phyloP scores from a whole-genome alignment of 495 filamentous ascomycete species.

The Xylaria scruposa region DNA sequence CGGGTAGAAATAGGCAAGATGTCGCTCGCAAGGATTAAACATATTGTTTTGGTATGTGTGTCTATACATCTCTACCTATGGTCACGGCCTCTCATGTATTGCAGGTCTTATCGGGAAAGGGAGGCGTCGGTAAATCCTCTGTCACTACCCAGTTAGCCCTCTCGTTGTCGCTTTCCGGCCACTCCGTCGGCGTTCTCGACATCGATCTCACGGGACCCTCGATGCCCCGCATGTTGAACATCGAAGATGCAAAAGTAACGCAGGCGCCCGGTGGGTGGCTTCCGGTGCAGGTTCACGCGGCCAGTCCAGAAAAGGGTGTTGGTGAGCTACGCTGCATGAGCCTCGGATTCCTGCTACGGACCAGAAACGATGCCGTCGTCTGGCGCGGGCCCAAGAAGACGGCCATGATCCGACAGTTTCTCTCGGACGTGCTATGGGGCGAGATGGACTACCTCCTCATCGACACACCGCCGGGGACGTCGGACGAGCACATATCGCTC shows the following conservation, averaged over 20 bases:
- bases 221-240: slow-evolving; percentile 90
- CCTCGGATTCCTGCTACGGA: slow-evolving; percentile 85
- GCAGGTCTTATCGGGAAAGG: slow-evolving; percentile 88
- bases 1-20: no score
- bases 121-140: slow-evolving; percentile 96
- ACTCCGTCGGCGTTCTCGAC: slow-evolving; percentile 93
- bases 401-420: slow-evolving; percentile 96
- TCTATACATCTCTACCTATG: slow-evolving; percentile 10
- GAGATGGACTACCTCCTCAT: slow-evolving; percentile 87
- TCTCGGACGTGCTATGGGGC: slow-evolving; percentile 92
- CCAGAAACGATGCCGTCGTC: slow-evolving; percentile 87
- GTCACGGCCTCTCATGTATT: not conserved
- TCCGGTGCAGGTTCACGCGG: slow-evolving; percentile 78
- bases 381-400: slow-evolving; percentile 99
- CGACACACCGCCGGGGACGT: slow-evolving; percentile 95
- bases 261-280: slow-evolving; percentile 90
- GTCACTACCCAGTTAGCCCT: slow-evolving; percentile 94
- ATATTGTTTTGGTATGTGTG: slow-evolving; percentile 62
- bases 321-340: slow-evolving; percentile 89
- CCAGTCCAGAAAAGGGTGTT: slow-evolving; percentile 52
- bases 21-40: slow-evolving; percentile 65
- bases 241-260: slow-evolving; percentile 86
- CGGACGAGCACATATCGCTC: slow-evolving; percentile 95
- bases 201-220: slow-evolving; percentile 95
- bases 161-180: slow-evolving; percentile 80